Base-by-base conservation (phyloP, 2,329 filamentous ascomycete genomes). In the Diaporthe amygdali region DNA sequence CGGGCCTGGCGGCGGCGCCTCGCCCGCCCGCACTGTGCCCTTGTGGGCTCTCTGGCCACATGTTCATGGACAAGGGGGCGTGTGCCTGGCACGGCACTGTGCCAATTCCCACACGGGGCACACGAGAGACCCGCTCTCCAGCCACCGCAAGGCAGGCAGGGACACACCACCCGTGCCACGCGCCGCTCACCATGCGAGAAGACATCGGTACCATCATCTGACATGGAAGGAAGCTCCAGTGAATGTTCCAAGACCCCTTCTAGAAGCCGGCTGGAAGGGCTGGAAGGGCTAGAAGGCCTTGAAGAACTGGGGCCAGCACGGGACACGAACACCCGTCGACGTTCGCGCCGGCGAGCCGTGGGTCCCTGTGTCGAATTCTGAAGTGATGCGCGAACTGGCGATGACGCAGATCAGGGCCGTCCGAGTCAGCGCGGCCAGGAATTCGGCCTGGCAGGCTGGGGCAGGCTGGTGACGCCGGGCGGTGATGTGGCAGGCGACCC, bases 171-270 rank as follows among this genome's bases (percentile, higher is more conserved):
- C n/a, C n/a, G n/a, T n/a, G n/a, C n/a, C n/a, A n/a, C 49, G 32
- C 34, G 20, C 34, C 39, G 32, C 46, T 51, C 27, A 34, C 61
- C 32, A 6, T 32, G 34, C 34, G 22, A 22, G 46, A 20, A 51
- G 20, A 25, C 27, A 22, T 54, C 10, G 17, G 25, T 27, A n/a
- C 39, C 44, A 46, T 25, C 10, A 12, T 27, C 27, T 47, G 46
- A 68, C 64, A 67, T 67, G 49, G 37, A 32, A 68, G 51, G 39
- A 55, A 37, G 51, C 25, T 44, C 51, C 37, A 68, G 27, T 20
- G 37, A 66, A 66, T 46, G 41, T 71, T 71, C 66, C 70, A 59
- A 51, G 20, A 27, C 34, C n/a, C 41, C 49, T 71, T 71, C 70
- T 69, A 71, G 70, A 71, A 71, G 54, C 44, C 44, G 32, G 25